Evolutionary conservation across 2,329 filamentous ascomycete genomes (phyloP).

Genomic region (Aureobasidium melanogenum): DNA sequence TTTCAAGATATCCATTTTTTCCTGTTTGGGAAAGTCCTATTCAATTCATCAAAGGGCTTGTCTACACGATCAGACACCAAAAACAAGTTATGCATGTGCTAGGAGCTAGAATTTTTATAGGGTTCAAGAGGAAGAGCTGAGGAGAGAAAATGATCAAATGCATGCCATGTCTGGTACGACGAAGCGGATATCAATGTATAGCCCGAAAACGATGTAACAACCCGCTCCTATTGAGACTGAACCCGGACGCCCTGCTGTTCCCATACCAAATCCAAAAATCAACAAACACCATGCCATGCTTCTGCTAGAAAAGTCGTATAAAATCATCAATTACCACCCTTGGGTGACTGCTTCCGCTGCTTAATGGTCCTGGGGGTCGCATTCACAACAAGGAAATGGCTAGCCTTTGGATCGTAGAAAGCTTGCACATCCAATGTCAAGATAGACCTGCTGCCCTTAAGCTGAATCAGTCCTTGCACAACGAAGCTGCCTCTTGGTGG

Average conservation of each 20-base stretch:
- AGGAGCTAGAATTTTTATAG: neutral
- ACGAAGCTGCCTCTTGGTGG: constrained; percentile 37
- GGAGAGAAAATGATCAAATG: constrained; percentile 46
- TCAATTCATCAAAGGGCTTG: neutral
- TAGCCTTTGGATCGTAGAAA: constrained; percentile 36
- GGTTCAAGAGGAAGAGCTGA: constrained; percentile 31
- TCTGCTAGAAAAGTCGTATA: constrained; percentile 1
- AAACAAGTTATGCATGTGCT: neutral
- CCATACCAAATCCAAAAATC: neutral
- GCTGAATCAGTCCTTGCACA: constrained; percentile 37
- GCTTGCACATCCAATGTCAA: constrained; percentile 37
- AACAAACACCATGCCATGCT: constrained; percentile 11
- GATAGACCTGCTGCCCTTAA: constrained; percentile 33
- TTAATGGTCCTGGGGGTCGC: constrained; percentile 23
- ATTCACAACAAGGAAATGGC: constrained; percentile 28
- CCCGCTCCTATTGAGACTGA: neutral
- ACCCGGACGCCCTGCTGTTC: neutral
- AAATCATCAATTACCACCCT: constrained; percentile 25
- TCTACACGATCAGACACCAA: neutral
- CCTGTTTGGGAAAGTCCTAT: neutral
- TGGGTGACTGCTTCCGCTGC: constrained; percentile 30
- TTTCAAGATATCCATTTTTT: neutral
- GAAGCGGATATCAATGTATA: constrained; percentile 7
- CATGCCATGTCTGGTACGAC: neutral
- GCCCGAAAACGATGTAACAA: neutral